These are phyloP conservation scores for Neohortaea acidophila DNA, from an alignment of 495 filamentous ascomycete genomes.

Conservation along the genomic window DNA sequence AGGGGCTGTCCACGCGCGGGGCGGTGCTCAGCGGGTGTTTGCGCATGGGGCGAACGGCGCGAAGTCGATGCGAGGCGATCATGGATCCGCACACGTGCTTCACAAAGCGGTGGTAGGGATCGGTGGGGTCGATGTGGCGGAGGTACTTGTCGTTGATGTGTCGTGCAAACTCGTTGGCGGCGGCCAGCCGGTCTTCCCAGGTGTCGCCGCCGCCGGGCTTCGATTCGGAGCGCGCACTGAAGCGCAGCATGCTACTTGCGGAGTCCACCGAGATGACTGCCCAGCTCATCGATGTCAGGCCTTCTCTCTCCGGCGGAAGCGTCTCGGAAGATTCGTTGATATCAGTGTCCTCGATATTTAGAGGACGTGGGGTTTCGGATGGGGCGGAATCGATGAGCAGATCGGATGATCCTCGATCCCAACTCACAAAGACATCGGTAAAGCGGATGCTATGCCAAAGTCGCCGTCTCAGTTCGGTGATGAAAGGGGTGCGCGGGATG, in stretches of 20 bases:
- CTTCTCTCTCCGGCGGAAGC: conserved; percentile 7
- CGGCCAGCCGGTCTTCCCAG: conserved; percentile 12
- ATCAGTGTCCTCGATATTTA: conserved; percentile 13
- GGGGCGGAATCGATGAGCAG: conserved; percentile 1
- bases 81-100: conserved; percentile 4
- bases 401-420: conserved; percentile 15
- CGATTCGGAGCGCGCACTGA: not conserved
- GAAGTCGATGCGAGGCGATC: conserved; percentile 3
- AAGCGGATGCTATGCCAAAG: conserved; percentile 15
- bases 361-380: conserved; percentile 7
- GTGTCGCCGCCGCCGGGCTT: conserved; percentile 5
- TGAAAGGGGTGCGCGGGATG: conserved; percentile 5
- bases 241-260: no score
- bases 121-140: conserved; percentile 6
- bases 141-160: conserved; percentile 7
- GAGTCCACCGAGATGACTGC: no score
- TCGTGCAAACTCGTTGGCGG: conserved; percentile 3
- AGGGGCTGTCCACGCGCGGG: conserved; percentile 13
- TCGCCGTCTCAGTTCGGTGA: conserved; percentile 10
- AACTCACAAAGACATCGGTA: conserved; percentile 8
- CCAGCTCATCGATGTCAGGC: conserved; percentile 14
- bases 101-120: conserved; percentile 12
- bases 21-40: conserved; percentile 7
- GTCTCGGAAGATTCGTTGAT: conserved; percentile 11
- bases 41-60: conserved; percentile 12